Percentiles rank a stretch among this genome's conserved stretches.
phyloP scores from a whole-genome alignment of 2,329 filamentous ascomycete species.

The Alternaria ventricosa region DNA sequence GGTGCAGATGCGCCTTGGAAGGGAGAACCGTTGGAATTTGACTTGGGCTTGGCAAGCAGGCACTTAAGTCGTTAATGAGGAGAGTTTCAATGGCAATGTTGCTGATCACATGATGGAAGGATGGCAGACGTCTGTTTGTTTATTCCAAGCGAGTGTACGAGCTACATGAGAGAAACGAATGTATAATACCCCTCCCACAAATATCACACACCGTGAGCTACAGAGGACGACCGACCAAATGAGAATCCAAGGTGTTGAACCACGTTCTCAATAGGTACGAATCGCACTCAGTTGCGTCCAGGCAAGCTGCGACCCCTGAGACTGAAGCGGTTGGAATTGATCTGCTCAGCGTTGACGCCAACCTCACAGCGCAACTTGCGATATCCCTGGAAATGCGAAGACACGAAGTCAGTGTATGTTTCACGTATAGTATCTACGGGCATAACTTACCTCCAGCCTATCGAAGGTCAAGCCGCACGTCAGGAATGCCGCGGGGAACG shows the following conservation, averaged over 20 bases:
- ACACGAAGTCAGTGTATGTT: too few species aligned
- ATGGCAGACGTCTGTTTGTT: background rate
- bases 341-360: background rate
- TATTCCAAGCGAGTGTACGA: background rate
- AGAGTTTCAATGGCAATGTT: background rate
- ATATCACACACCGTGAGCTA: background rate
- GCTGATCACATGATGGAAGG: background rate
- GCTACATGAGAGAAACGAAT: background rate
- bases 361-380: background rate
- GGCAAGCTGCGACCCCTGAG: background rate
- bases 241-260: background rate
- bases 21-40: conserved; percentile 4
- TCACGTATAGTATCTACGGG: too few species aligned
- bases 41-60: background rate
- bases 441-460: background rate
- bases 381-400: background rate
- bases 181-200: background rate
- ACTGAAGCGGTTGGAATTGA: background rate
- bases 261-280: background rate
- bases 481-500: background rate
- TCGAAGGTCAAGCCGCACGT: background rate
- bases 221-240: background rate
- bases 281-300: background rate
- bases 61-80: background rate
- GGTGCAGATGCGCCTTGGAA: conserved; percentile 7